phyloP scores from a whole-genome alignment of 768 basidiomycete genomes.

The Macrolepiota albuminosa region DNA sequence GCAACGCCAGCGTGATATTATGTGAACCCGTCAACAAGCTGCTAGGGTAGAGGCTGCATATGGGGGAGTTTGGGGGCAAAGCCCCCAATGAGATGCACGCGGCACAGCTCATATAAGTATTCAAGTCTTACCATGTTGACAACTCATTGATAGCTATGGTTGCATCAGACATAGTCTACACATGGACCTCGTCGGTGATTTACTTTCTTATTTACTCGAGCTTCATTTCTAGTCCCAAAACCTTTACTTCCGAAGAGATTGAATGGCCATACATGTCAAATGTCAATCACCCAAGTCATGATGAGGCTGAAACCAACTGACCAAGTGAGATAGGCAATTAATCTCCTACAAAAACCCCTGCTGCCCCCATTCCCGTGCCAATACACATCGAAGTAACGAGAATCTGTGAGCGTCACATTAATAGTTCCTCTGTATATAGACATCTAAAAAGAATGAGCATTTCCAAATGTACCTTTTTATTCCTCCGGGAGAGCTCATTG shows the following conservation, averaged over 20 bases:
- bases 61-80: too few relatives aligned
- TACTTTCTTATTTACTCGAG: too few relatives aligned
- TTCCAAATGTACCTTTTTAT: conserved; percentile 50
- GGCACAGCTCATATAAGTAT: too few relatives aligned
- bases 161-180: too few relatives aligned
- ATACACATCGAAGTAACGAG: conserved; percentile 91
- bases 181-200: too few relatives aligned
- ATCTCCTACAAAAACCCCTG: conserved; percentile 66
- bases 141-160: too few relatives aligned
- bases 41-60: background rate
- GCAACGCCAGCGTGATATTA: background rate
- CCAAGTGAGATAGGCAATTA: conserved; percentile 4
- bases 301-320: background rate
- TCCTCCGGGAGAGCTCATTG: conserved; percentile 62
- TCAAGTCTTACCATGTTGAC: too few relatives aligned
- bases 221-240: too few relatives aligned
- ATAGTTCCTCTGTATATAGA: background rate
- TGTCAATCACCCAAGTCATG: background rate
- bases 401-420: conserved; percentile 35
- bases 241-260: background rate
- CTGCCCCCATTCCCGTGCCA: conserved; percentile 90
- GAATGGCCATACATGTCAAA: background rate
- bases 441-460: background rate
- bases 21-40: background rate
- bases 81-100: too few relatives aligned